Evolutionary conservation across 2,329 filamentous ascomycete species (phyloP), one percentile per base, ranked within the genome.

Genomic region (Cordyceps fumosorosea): DNA sequence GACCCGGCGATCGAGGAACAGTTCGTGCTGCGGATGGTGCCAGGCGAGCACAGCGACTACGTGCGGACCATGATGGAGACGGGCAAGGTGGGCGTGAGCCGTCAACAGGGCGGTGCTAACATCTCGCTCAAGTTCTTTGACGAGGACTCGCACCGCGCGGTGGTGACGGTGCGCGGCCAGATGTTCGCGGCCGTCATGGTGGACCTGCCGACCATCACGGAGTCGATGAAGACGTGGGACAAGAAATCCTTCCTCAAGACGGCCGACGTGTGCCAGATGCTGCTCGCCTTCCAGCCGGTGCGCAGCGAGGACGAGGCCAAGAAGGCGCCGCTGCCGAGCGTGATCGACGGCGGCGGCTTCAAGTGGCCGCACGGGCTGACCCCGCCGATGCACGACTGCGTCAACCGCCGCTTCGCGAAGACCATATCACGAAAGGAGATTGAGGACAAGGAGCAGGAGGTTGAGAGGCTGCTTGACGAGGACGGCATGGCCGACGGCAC

Each of bases 201-300:
- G 10, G 91, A 96, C 68, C 76, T 96, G 37, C 92, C 92, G 0
- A 95, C 90, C 64, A 90, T 96, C 63, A 87, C 93, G 5, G 92
- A 96, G 72, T 89, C 87, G 8, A 92, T 95, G 89, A 96, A 96
- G 79, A 93, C 89, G 63, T 96, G 91, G 90, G 92, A 96, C 72
- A 88, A 88, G 70, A 91, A 90, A 70, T 84, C 87, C 20, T 91
- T 93, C 80, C 91, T 93, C 79, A 96, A 96, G 77, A 89, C 90
- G 10, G 89, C 90, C 37, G 92, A 96, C 70, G 85, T 96, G 40
- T 91, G 89, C 67, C 91, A 96, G 77, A 96, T 96, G 89, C 82
- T 96, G 42, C 77, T 96, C 8, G 89, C 93, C 1, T 84, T 92
- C 63, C 87, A 89, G 10, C 79, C 76, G 37, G 88, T 93, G 20